Conservation (phyloP, 495 filamentous ascomycete genomes). For the Cairneyella variabilis region DNA sequence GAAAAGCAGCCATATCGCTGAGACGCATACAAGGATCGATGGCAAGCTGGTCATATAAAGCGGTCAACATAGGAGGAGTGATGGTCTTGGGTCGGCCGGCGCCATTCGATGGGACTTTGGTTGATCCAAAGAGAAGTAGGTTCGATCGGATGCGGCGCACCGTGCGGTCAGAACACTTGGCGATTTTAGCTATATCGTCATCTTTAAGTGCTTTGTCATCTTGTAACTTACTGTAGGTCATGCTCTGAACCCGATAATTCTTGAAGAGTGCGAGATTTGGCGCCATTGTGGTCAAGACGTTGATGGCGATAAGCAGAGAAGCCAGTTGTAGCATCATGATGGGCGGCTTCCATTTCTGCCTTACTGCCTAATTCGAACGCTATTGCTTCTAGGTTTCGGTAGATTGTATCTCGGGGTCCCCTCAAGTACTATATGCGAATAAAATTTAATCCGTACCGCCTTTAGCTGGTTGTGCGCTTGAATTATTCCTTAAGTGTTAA, state of each 20-base stretch:
- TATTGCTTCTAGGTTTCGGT: no score
- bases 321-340: no score
- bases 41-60: slow-evolving; percentile 1
- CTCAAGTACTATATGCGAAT: no score
- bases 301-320: no score
- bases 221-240: slow-evolving; percentile 26
- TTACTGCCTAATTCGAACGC: no score
- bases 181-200: slow-evolving; percentile 27
- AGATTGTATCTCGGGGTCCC: no score
- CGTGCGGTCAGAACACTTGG: slow-evolving; percentile 22
- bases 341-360: no score
- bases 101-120: slow-evolving; percentile 27
- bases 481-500: no score
- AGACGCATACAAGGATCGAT: slow-evolving; percentile 5
- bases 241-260: slow-evolving; percentile 16
- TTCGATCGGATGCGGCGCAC: slow-evolving; percentile 28
- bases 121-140: slow-evolving; percentile 28
- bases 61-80: slow-evolving; percentile 26
- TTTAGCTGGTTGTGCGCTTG: no score
- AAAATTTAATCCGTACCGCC: no score
- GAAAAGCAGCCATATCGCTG: slow-evolving; percentile 20
- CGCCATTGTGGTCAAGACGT: neutral
- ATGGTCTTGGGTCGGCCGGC: slow-evolving; percentile 22
- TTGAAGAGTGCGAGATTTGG: neutral
- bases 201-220: no score